Conservation (phyloP, 2,329 filamentous ascomycete species). For the Rutstroemia sp. region DNA sequence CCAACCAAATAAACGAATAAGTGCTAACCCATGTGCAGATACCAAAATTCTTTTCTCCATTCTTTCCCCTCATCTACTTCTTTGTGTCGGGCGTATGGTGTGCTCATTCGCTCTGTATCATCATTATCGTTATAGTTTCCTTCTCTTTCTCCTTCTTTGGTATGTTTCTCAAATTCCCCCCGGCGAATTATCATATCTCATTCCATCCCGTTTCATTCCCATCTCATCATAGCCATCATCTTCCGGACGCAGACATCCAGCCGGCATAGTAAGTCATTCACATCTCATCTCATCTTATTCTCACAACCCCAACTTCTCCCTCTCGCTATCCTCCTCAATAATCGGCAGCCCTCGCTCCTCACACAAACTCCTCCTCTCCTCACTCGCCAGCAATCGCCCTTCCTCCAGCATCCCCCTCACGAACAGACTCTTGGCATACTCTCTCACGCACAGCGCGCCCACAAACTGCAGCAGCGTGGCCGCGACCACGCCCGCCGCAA, state of each 20-base stretch:
- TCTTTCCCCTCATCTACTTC: too few species aligned
- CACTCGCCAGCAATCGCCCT: not conserved
- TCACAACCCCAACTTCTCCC: not conserved
- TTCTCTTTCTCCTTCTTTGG: not conserved
- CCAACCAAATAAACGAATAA: too few species aligned
- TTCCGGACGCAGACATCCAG: not conserved
- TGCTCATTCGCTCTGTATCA: not conserved
- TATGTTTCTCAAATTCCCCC: not conserved
- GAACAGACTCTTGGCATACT: slow-evolving; percentile 16
- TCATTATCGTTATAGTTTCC: not conserved
- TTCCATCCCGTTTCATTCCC: not conserved
- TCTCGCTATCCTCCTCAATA: not conserved
- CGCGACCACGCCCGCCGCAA: slow-evolving; percentile 18
- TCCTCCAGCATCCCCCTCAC: slow-evolving; percentile 13
- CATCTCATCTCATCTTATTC: not conserved
- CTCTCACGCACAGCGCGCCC: not conserved
- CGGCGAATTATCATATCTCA: not conserved
- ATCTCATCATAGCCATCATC: not conserved
- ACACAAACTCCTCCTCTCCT: not conserved
- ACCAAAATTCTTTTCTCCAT: too few species aligned
- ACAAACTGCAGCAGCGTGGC: not conserved
- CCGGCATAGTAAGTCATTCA: not conserved
- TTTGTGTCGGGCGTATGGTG: too few species aligned
- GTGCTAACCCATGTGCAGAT: too few species aligned
- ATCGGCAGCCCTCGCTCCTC: not conserved